These are phyloP conservation scores for Monosporascus sp. DNA, from an alignment of 2,329 filamentous ascomycete genomes.

Conservation along the genomic window DNA sequence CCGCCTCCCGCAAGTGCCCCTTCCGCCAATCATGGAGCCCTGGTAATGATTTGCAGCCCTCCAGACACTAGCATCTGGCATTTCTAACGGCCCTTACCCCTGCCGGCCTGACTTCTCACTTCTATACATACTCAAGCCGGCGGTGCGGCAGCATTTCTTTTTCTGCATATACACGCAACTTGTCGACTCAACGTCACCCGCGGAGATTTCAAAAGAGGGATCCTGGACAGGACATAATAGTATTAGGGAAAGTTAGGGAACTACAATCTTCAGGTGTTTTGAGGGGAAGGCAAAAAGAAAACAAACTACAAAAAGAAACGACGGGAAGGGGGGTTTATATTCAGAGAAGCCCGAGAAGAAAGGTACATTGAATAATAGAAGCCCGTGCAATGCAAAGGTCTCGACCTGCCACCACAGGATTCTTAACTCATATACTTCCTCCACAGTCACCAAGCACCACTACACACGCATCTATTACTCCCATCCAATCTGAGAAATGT, in stretches of 20 bases:
- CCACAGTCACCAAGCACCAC: neutral
- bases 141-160: slow-evolving; percentile 11
- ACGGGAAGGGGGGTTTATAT: slow-evolving; percentile 11
- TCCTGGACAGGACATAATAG: slow-evolving; percentile 8
- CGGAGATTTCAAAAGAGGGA: slow-evolving; percentile 8
- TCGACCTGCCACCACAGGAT: slow-evolving; percentile 19
- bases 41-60: slow-evolving; percentile 25
- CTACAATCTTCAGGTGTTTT: slow-evolving; percentile 2
- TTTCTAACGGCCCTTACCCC: slow-evolving; percentile 26
- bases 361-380: slow-evolving; percentile 23
- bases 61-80: slow-evolving; percentile 23
- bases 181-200: slow-evolving; percentile 16
- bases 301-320: slow-evolving; percentile 5
- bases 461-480: slow-evolving; percentile 8
- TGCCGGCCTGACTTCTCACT: slow-evolving; percentile 15
- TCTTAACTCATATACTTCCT: slow-evolving; percentile 20
- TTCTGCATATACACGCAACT: slow-evolving; percentile 19
- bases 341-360: slow-evolving; percentile 14
- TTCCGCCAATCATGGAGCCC: slow-evolving; percentile 18
- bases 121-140: slow-evolving; percentile 10
- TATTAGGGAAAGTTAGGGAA: slow-evolving; percentile 1
- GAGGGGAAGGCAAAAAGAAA: slow-evolving; percentile 3
- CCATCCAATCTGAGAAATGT: slow-evolving; percentile 20
- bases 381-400: slow-evolving; percentile 22
- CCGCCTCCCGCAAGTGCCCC: slow-evolving; percentile 3